phyloP scores from a whole-genome alignment of 1,284 basidiomycete species.

The Marasmius tenuissimus region DNA sequence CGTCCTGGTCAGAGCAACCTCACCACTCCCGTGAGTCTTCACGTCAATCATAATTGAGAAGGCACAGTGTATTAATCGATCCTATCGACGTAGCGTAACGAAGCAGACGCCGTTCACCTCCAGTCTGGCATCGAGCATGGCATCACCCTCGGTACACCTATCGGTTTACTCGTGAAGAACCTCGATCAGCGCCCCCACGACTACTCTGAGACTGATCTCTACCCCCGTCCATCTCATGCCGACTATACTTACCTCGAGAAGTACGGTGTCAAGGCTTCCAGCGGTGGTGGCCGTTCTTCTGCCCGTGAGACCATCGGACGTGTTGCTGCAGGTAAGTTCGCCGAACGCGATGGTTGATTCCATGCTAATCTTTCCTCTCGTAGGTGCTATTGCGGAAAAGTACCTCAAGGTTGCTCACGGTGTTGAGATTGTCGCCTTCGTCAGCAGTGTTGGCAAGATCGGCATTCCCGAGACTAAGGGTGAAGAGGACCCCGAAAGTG shows the following conservation, averaged over 20 bases:
- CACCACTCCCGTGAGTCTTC: constrained; percentile 82
- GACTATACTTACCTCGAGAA: constrained; percentile 99
- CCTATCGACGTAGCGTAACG: constrained; percentile 73
- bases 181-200: constrained; percentile 99
- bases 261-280: constrained; percentile 96
- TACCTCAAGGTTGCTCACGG: constrained; percentile 89
- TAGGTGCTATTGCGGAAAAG: constrained; percentile 95
- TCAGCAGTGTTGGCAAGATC: constrained; percentile 93
- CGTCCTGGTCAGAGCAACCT: constrained; percentile 96
- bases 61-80: neutral
- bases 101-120: constrained; percentile 93
- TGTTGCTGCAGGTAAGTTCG: constrained; percentile 14
- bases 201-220: constrained; percentile 97
- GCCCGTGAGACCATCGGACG: constrained; percentile 96
- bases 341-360: constrained; percentile 1
- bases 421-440: constrained; percentile 96
- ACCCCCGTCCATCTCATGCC: constrained; percentile 96
- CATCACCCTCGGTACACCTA: constrained; percentile 96
- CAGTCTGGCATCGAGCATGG: constrained; percentile 95
- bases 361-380: constrained; percentile 9
- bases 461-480: constrained; percentile 63
- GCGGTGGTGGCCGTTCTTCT: constrained; percentile 91
- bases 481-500: constrained; percentile 56
- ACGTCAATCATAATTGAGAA: constrained; percentile 1
- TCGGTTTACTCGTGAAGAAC: constrained; percentile 94